Evolutionary conservation across 208 protist species (phyloP), one percentile per base, ranked within the genome.

Genomic region (Crithidia fasciculata): DNA sequence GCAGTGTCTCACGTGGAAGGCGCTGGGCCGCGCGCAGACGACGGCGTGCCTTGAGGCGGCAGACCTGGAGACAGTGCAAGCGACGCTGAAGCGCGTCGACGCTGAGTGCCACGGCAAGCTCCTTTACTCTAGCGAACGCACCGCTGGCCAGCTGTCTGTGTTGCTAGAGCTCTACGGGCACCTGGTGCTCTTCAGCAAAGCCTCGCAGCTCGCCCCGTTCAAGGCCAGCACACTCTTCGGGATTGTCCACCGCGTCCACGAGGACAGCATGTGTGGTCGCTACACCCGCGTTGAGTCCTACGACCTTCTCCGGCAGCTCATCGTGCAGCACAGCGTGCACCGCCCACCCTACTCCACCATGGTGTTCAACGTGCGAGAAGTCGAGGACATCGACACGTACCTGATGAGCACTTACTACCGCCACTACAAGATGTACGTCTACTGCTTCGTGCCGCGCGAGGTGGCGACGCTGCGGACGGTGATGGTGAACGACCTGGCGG

Each of bases 401-500:
- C 53, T 97, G 8, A 75, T 97, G 28, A 76, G 69, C 44, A 95
- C 91, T 40, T 98, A 98, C 78, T 95, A 93, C 78, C 83, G 92
- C 9, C 91, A 97, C 65, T 98, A 96, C 74, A 98, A 96, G 76
- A 93, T 98, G 88, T 98, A 98, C 81, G 66, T 85, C 36, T 98
- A 93, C 66, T 90, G 88, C 55, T 98, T 98, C 73, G 85, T 95
- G 41, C 84, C 86, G 8, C 80, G 79, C 40, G 74, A 96, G 53
- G 70, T 83, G 19, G 88, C 86, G 41, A 89, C 80, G 57, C 49
- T 98, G 19, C 73, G 66, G 39, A 85, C 84, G 41, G 47, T 88
- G 6, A 74, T 82, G 50, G 79, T 92, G 4, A 84, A 72, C 44
- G 78, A 82, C 69, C 41, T 86, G 7, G 72, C 83, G n/a, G 78